Evolutionary conservation across 768 basidiomycete species (phyloP), one percentile per base, ranked within the genome.

Genomic region (Aureoboletus auriporus): DNA sequence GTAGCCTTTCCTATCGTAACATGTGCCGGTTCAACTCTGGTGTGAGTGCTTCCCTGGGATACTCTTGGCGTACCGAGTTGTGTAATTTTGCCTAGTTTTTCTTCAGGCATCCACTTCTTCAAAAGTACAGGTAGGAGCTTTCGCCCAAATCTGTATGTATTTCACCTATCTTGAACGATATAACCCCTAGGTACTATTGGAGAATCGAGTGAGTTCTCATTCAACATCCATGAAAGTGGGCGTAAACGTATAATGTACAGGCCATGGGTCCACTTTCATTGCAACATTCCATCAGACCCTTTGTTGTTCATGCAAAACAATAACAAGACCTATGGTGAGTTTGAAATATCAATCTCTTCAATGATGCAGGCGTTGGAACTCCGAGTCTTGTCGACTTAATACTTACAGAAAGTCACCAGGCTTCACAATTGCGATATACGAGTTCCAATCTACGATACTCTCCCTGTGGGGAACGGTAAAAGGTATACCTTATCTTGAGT

Each of bases 11-110:
- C 3, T 86, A 88, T 54, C 75, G 84, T 14, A 84, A 86, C 53
- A 86, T 89, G 86, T 88, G 86, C 65, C 73, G 86, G 16, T 89
- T 78, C 69, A 84, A 86, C 60, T 84, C 82, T 2, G 84, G 82
- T 1, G 81, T 84, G 53, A 58, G 77, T 69, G 4, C 20, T 9
- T 23, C 8, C 2, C 6, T 27, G 10, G 9, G 17, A 39, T 34
- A 5, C 12, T 31, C 17, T 9, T 20, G 14, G 33, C 35, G n/a
- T 41, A 13, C 11, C 23, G 29, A 39, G 42, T 23, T 23, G 20
- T 23, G 20, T 37, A 34, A 48, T 36, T 14, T 34, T 9, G 8
- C 26, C 1, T 42, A 80, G 72, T 80, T 76, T 70, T 83, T 84
- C 69, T 84, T 73, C 27, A 55, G 63, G 38, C 64, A 65, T 39